Evolutionary conservation across 2,329 filamentous ascomycete species (phyloP), one percentile per base, ranked within the genome.

Genomic region (Neonectria magnoliae): DNA sequence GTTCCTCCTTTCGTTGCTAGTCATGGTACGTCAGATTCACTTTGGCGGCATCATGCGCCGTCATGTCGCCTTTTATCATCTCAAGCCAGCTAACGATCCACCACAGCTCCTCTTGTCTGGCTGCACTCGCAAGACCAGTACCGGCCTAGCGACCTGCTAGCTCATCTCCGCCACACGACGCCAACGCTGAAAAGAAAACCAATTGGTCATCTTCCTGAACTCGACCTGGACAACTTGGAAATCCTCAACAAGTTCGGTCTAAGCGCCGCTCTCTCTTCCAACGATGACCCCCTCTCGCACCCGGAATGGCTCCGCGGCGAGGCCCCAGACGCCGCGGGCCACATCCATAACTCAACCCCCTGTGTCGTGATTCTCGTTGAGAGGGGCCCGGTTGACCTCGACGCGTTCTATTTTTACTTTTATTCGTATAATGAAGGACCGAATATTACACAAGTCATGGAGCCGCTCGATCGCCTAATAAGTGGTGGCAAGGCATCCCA

Each of bases 331-430:
- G 50, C 27, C 5, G 20, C 61, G 2, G 73, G 73, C 5, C 47
- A 33, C 8, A 71, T 75, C 18, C 67, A 65, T 44, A 66, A 74
- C 29, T 63, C 76, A 1, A 76, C 76, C 3, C 68, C 76, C 0
- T 76, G 74, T 41, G 74, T 75, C 1, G 74, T 78, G 2, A 70
- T 78, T 20, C 38, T 78, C 9, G 75, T 78, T 0, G 71, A 76
- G 14, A 75, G 73, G 57, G 65, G 57, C 33, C 42, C 70, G 6
- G 29, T 66, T 1, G 74, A 77, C 6, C 8, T 77, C 1, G 77
- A 77, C 33, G 76, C 75, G 0, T 78, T 78, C 10, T 78, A 74
- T 60, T 78, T 78, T 42, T 78, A 78, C 25, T 78, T 78, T 16
- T 78, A 78, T 53, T 77, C 76, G 0, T 78, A 73, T 25, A 75